These are phyloP conservation scores for Pseudocercospora ulei DNA, from an alignment of 2,329 filamentous ascomycete genomes.

Conservation along the genomic window DNA sequence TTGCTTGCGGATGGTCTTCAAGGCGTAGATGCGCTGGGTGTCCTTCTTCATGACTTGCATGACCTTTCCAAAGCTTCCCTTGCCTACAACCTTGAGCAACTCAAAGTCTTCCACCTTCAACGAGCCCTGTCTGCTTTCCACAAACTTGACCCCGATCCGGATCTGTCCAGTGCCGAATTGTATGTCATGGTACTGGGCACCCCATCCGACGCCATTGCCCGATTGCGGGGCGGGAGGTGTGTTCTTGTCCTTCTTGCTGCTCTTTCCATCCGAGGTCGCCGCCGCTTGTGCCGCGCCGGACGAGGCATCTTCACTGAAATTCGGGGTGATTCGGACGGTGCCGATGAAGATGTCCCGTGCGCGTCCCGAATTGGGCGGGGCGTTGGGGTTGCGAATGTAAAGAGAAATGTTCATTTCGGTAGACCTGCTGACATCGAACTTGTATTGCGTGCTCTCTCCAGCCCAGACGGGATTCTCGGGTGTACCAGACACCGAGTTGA, in stretches of 20 bases:
- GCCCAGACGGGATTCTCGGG: conserved; percentile 95
- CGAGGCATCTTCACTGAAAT: conserved; percentile 85
- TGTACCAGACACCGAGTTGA: conserved; percentile 89
- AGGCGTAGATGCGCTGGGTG: conserved; percentile 91
- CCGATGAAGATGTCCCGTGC: conserved; percentile 96
- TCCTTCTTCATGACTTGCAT: conserved; percentile 99
- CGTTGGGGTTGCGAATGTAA: conserved; percentile 86
- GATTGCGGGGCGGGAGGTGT: conserved; percentile 24
- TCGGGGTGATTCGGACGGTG: conserved; percentile 79
- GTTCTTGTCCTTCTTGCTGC: conserved; percentile 71
- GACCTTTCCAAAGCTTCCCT: conserved; percentile 97
- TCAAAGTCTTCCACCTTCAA: conserved; percentile 96
- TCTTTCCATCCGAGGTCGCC: conserved; percentile 34
- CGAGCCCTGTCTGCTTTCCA: conserved; percentile 80
- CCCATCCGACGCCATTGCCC: conserved; percentile 55
- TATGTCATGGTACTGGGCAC: conserved; percentile 80
- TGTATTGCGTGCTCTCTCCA: conserved; percentile 97
- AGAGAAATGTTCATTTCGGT: conserved; percentile 85
- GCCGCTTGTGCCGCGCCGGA: conserved; percentile 36
- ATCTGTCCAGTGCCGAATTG: conserved; percentile 82
- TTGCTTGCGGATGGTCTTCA: conserved; percentile 98
- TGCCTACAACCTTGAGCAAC: conserved; percentile 91
- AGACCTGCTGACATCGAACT: conserved; percentile 94
- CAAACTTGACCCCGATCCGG: conserved; percentile 87
- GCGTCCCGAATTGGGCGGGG: conserved; percentile 73